Conservation (phyloP, 805 yeast species). For the Dipodascus geniculatus region DNA sequence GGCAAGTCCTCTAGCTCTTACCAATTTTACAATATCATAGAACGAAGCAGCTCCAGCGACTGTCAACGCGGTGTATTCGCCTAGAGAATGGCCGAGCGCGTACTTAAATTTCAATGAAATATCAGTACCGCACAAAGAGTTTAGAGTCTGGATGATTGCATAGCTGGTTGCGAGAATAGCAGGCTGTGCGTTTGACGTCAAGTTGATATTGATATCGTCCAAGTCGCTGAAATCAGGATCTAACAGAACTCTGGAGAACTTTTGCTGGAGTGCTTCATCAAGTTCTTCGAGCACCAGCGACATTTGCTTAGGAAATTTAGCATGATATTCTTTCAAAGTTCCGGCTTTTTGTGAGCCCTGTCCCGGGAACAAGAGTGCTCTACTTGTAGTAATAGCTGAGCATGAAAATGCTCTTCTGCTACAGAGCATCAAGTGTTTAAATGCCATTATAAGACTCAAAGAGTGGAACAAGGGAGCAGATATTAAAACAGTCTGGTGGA, state of each 20-base stretch:
- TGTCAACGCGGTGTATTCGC: constrained; percentile 36
- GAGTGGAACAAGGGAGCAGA: too few species aligned
- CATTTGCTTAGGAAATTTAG: constrained; percentile 15
- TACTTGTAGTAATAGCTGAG: background rate
- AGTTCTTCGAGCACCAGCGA: constrained; percentile 19
- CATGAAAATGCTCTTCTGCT: background rate
- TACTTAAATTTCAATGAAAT: constrained; percentile 11
- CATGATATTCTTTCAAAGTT: constrained; percentile 16
- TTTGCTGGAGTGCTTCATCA: constrained; percentile 17
- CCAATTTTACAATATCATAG: constrained; percentile 30
- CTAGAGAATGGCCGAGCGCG: constrained; percentile 39
- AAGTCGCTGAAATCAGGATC: constrained; percentile 7
- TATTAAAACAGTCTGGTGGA: too few species aligned
- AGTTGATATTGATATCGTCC: constrained; percentile 14
- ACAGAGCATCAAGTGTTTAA: too few species aligned
- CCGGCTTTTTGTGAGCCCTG: constrained; percentile 29
- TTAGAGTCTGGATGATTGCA: constrained; percentile 22
- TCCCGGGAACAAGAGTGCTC: constrained; percentile 13
- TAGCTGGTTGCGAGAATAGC: constrained; percentile 35
- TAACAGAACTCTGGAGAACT: constrained; percentile 13
- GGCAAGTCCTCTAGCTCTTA: constrained; percentile 32
- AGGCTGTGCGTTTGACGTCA: constrained; percentile 43
- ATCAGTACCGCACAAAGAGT: constrained; percentile 13
- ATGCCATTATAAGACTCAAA: too few species aligned
- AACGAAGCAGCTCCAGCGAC: constrained; percentile 29